These are phyloP conservation scores for Bruguiera hainesii DNA, from an alignment of 441 rosid species.

Conservation along the genomic window DNA sequence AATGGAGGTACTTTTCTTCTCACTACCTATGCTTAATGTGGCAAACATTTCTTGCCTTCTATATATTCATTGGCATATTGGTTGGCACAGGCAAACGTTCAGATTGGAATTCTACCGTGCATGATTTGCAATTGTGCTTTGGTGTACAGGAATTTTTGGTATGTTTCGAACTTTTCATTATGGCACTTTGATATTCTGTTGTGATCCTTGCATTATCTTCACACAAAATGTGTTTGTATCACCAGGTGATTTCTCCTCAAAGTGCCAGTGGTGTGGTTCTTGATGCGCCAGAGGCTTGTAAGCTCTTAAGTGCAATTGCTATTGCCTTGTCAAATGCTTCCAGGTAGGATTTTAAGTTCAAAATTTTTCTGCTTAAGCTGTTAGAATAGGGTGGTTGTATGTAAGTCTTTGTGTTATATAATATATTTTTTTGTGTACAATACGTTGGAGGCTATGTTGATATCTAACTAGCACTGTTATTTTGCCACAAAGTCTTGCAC, in stretches of 20 bases:
- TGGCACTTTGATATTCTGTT: constrained; percentile 10
- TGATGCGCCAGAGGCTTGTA: constrained; percentile 92
- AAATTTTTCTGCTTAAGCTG: constrained; percentile 9
- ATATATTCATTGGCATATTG: constrained; percentile 29
- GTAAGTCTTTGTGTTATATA: constrained; percentile 2
- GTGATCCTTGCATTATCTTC: constrained; percentile 12
- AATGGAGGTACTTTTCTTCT: constrained; percentile 41
- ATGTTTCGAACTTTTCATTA: constrained; percentile 21
- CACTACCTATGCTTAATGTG: constrained; percentile 4
- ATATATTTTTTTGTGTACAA: background rate
- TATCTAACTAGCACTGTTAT: background rate
- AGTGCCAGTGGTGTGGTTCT: constrained; percentile 99
- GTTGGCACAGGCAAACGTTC: constrained; percentile 52
- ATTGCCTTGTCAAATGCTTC: constrained; percentile 92
- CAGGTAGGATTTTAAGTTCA: constrained; percentile 53
- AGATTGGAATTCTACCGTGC: constrained; percentile 63
- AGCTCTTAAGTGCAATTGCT: constrained; percentile 91
- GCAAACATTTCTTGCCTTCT: constrained; percentile 16
- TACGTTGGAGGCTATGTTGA: background rate
- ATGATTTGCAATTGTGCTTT: constrained; percentile 95
- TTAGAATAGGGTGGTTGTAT: constrained; percentile 7
- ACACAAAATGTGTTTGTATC: constrained; percentile 19
- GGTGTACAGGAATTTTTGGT: constrained; percentile 97
- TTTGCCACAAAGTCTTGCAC: background rate
- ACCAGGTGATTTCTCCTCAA: constrained; percentile 89